Evolutionary conservation across 768 basidiomycete species (phyloP).

Genomic region (Leccinum arenicola): DNA sequence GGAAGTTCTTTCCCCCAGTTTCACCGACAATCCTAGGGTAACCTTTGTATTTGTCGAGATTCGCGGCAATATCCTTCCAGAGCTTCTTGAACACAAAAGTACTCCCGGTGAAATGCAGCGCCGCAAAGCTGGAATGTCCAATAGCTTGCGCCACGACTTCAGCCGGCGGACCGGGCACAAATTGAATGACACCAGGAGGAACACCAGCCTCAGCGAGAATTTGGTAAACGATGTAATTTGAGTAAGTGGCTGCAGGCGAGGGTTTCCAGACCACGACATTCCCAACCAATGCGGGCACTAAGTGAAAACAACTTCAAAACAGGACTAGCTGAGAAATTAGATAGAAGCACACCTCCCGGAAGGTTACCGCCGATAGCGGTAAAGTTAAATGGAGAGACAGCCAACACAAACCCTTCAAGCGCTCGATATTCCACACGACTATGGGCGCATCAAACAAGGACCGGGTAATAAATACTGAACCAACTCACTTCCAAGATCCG

Average conservation of each 20-base stretch:
- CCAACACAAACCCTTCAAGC: conserved; percentile 97
- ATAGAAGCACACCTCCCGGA: conserved; percentile 49
- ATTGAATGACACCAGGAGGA: conserved; percentile 94
- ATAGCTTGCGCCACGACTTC: conserved; percentile 86
- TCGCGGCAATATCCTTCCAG: conserved; percentile 92
- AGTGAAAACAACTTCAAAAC: conserved; percentile 2
- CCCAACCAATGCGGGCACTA: conserved; percentile 89
- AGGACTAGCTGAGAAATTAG: not conserved
- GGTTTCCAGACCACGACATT: conserved; percentile 98
- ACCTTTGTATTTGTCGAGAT: conserved; percentile 81
- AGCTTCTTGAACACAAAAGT: conserved; percentile 92
- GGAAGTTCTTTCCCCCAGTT: conserved; percentile 99
- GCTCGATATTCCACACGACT: conserved; percentile 96
- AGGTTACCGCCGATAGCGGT: conserved; percentile 98
- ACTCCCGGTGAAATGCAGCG: conserved; percentile 95
- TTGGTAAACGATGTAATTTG: conserved; percentile 90
- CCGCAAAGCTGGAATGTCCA: conserved; percentile 74
- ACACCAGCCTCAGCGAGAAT: conserved; percentile 93
- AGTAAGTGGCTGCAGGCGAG: conserved; percentile 91
- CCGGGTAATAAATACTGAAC: not conserved
- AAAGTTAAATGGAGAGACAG: conserved; percentile 98
- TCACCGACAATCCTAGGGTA: conserved; percentile 98
- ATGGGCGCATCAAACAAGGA: conserved; percentile 11
- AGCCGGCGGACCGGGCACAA: conserved; percentile 85
- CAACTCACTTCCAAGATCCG: conserved; percentile 91